Base-by-base conservation (phyloP, 768 basidiomycete species). In the Boletus reticulatus region DNA sequence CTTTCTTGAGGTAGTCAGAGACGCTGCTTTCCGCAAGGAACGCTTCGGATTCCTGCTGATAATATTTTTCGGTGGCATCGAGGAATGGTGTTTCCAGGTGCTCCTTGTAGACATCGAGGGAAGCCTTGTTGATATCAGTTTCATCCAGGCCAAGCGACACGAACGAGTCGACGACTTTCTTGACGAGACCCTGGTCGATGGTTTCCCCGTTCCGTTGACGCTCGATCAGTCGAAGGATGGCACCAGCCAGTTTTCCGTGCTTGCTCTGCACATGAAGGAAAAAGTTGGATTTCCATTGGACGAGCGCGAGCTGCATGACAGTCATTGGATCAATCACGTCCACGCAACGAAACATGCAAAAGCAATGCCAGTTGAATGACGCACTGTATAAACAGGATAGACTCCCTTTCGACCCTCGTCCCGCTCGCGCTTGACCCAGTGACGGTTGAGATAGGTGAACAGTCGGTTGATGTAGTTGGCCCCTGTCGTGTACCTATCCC, bases 401-500 rank as follows among this genome's bases (percentile, higher is more conserved):
- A 98, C 90, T 42, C 87, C 89, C 73, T 92, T 95, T 64, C 95
- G 80, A 16, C 97, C 97, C 72, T 98, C 96, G 64, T 98, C 96
- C 67, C 95, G 85, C 71, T 99, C 97, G 50, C 96, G 83, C 76
- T 95, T 96, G 43, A 99, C 96, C 97, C 97, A 99, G 74, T 98
- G 94, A 20, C 96, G 92, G 74, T 99, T 98, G 54, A 99, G 82
- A 75, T 98, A 98, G 3, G 93, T 95, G 78, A 98, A 98, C 36
- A 99, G 76, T 53, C 96, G 89, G 71, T 98, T 96, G 74, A 98
- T 93, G 70, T 97, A 98, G 68, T 92, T 94, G 1, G 96, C 95
- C 45, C 96, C 96, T 3, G 88, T 96, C 0, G 97, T 99, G 75
- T 98, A 98, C 43, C 94, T 81, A 64, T 92, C 89, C 97, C 97